Evolutionary conservation across 2,329 filamentous ascomycete genomes (phyloP), one percentile per base, ranked within the genome.

Genomic region (Fusarium luffae): DNA sequence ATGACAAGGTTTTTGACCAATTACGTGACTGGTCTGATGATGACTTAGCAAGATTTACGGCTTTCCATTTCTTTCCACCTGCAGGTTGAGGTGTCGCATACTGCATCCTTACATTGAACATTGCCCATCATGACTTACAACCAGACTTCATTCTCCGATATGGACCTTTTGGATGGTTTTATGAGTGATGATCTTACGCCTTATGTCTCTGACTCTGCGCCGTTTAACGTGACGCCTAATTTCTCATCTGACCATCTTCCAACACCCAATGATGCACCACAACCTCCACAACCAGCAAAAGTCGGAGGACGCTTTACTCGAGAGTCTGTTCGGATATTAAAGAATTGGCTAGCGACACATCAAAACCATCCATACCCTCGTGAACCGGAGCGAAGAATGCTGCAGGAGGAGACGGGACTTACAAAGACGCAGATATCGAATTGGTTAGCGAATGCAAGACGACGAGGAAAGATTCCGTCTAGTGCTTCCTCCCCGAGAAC

Each of bases 401-500:
- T 97, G 19, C 90, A 92, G 77, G 84, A 86, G 52, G 86, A 90
- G 70, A 97, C 93, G 1, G 92, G 93, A 7, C 85, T 97, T 37
- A 93, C 88, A 75, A 88, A 91, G 71, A 91, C 86, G 11, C 93
- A 97, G 76, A 94, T 97, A 64, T 89, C 89, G 19, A 97, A 96
- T 77, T 97, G 93, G 93, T 86, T 97, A 49, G 93, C 93, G 55
- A 97, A 97, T 79, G 93, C 93, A 55, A 88, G 93, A 32, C 88
- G 93, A 52, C 85, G 93, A 68, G 90, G 92, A 69, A 97, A 96
- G 81, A 88, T 90, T 16, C 55, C 64, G 0, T 73, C 68, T 4
- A 69, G 68, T 23, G 59, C 69, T 4, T 63, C 69, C 0, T 73
- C 70, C 0, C 68, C 68, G 4, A 49, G 43, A 16, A 49, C 64